phyloP scores from a whole-genome alignment of 495 filamentous ascomycete species.

The Talaromyces trachyspermus region DNA sequence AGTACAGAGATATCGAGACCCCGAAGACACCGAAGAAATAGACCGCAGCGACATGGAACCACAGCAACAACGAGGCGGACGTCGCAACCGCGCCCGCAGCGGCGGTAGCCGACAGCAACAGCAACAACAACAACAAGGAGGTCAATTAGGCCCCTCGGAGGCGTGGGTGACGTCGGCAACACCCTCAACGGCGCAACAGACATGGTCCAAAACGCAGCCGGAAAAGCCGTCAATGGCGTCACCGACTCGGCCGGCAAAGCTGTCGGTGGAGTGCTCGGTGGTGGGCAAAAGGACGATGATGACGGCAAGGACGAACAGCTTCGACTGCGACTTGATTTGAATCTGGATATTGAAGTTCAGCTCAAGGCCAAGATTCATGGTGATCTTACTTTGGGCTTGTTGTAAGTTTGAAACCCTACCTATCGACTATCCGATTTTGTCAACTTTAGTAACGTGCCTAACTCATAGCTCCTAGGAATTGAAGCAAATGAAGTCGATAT shows the following conservation, averaged over 20 bases:
- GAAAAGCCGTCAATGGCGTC: slow-evolving; percentile 49
- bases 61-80: slow-evolving; percentile 14
- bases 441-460: slow-evolving; percentile 9
- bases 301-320: slow-evolving; percentile 63
- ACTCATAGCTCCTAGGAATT: slow-evolving; percentile 11
- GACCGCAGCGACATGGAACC: slow-evolving; percentile 30
- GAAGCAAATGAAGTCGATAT: not conserved
- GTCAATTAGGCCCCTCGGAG: slow-evolving; percentile 47
- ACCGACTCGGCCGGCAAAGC: slow-evolving; percentile 52
- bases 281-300: slow-evolving; percentile 26
- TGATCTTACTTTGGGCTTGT: slow-evolving; percentile 75
- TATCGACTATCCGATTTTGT: not conserved
- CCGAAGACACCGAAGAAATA: slow-evolving; percentile 31
- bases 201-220: slow-evolving; percentile 58
- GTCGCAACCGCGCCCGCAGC: slow-evolving; percentile 31
- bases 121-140: slow-evolving; percentile 32
- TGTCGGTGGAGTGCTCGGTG: slow-evolving; percentile 42
- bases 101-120: slow-evolving; percentile 30
- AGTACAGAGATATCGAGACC: slow-evolving; percentile 15
- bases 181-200: slow-evolving; percentile 32
- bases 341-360: slow-evolving; percentile 83
- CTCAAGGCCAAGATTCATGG: slow-evolving; percentile 90
- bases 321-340: slow-evolving; percentile 70
- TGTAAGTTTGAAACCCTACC: slow-evolving; percentile 52
- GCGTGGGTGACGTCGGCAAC: slow-evolving; percentile 45